Percentiles rank a stretch among this genome's conserved stretches.
These are phyloP conservation scores for Paraphaeosphaeria sporulosa DNA, from an alignment of 2,329 filamentous ascomycete genomes.

Conservation along the genomic window DNA sequence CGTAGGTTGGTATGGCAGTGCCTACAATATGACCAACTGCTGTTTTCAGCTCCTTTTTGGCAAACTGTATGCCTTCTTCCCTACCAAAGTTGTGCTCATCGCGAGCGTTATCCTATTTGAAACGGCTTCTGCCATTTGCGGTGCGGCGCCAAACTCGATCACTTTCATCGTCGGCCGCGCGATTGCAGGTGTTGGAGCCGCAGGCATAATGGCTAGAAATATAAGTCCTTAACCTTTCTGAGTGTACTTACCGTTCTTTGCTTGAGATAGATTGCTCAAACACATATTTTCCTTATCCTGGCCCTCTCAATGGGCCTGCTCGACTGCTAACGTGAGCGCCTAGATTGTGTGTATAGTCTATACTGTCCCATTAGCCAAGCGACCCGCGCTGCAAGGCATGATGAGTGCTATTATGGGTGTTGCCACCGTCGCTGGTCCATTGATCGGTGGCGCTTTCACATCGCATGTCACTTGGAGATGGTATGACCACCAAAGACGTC, in stretches of 20 bases:
- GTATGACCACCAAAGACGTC: neutral
- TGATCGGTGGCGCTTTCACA: slow-evolving; percentile 56
- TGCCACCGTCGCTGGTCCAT: slow-evolving; percentile 30
- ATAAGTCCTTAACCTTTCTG: slow-evolving; percentile 37
- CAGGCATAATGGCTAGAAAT: slow-evolving; percentile 56
- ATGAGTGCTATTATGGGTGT: slow-evolving; percentile 54
- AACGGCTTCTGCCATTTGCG: slow-evolving; percentile 50
- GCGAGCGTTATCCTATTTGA: slow-evolving; percentile 52
- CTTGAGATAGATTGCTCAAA: neutral
- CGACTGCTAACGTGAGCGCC: neutral
- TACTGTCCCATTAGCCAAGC: slow-evolving; percentile 48
- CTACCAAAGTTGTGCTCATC: slow-evolving; percentile 49
- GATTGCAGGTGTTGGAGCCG: slow-evolving; percentile 56
- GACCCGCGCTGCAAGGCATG: slow-evolving; percentile 53
- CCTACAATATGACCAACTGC: slow-evolving; percentile 55
- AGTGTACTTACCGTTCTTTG: too few species aligned
- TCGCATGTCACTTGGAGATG: slow-evolving; percentile 62
- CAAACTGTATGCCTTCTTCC: slow-evolving; percentile 56
- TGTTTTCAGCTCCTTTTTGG: slow-evolving; percentile 58
- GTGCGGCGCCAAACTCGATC: slow-evolving; percentile 50
- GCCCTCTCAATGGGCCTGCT: neutral
- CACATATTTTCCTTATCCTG: neutral
- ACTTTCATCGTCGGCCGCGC: slow-evolving; percentile 58
- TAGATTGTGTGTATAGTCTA: slow-evolving; percentile 30
- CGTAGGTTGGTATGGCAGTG: slow-evolving; percentile 40